Evolutionary conservation across 805 yeast species (phyloP).

Genomic region (Pichia manshurica): DNA sequence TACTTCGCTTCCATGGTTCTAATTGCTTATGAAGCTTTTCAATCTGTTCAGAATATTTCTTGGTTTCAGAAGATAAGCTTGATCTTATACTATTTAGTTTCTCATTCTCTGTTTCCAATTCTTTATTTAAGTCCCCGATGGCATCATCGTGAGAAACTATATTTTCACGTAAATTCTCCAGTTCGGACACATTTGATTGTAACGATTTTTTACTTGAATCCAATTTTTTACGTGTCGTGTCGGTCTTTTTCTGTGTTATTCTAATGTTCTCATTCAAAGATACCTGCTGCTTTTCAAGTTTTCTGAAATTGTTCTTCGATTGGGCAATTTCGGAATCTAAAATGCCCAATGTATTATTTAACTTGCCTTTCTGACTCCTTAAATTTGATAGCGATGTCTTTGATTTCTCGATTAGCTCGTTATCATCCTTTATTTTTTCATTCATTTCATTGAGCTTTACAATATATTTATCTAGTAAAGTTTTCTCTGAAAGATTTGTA

Average conservation of each 20-base stretch:
- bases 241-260: constrained; percentile 52
- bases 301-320: constrained; percentile 34
- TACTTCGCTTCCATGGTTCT: constrained; percentile 76
- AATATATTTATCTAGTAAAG: constrained; percentile 37
- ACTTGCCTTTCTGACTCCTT: constrained; percentile 26
- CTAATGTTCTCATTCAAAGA: constrained; percentile 73
- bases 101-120: constrained; percentile 47
- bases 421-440: constrained; percentile 10
- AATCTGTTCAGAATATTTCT: constrained; percentile 58
- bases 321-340: constrained; percentile 25
- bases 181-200: constrained; percentile 40
- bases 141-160: constrained; percentile 40
- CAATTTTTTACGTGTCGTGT: constrained; percentile 52
- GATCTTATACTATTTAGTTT: constrained; percentile 58
- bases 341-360: constrained; percentile 22
- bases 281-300: constrained; percentile 53
- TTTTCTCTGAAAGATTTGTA: constrained; percentile 36
- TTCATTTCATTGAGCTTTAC: constrained; percentile 1
- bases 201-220: constrained; percentile 42
- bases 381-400: constrained; percentile 32
- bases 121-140: constrained; percentile 37
- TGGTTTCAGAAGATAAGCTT: constrained; percentile 69
- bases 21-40: constrained; percentile 55
- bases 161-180: constrained; percentile 41
- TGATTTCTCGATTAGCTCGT: constrained; percentile 28